phyloP scores from a whole-genome alignment of 306 rosid species.

The Heteromeles arbutifolia region DNA sequence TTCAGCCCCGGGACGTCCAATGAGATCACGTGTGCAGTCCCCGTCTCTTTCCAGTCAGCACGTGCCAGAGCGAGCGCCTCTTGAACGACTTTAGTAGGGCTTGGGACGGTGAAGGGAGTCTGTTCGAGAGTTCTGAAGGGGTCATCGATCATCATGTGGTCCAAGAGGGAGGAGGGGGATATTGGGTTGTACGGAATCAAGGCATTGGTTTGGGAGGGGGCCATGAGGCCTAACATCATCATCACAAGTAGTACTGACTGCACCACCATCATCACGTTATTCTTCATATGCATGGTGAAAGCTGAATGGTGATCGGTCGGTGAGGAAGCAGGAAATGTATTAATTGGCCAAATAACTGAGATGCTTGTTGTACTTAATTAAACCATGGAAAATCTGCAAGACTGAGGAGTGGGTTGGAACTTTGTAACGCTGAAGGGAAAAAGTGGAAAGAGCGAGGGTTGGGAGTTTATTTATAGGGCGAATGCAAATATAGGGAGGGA shows the following conservation, averaged over 20 bases:
- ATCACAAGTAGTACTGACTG: background rate
- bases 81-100: background rate
- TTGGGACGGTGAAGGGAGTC: constrained; percentile 14
- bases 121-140: constrained; percentile 43
- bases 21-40: constrained; percentile 17
- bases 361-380: too few species aligned
- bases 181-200: constrained; percentile 21
- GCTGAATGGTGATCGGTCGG: background rate
- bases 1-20: constrained; percentile 41
- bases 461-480: background rate
- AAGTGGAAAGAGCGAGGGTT: background rate
- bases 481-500: background rate
- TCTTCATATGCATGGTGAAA: background rate
- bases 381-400: background rate
- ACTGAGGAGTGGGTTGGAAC: too few species aligned
- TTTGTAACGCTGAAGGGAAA: background rate
- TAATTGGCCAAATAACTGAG: background rate
- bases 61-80: constrained; percentile 33
- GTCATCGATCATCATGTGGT: constrained; percentile 24
- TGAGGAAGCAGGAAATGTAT: background rate
- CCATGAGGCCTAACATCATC: background rate
- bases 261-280: background rate
- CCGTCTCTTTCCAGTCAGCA: constrained; percentile 43
- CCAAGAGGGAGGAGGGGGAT: constrained; percentile 8
- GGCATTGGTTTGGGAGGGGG: constrained; percentile 9